phyloP scores from a whole-genome alignment of 305 asterid genomes.

The Fraxinus sp. region DNA sequence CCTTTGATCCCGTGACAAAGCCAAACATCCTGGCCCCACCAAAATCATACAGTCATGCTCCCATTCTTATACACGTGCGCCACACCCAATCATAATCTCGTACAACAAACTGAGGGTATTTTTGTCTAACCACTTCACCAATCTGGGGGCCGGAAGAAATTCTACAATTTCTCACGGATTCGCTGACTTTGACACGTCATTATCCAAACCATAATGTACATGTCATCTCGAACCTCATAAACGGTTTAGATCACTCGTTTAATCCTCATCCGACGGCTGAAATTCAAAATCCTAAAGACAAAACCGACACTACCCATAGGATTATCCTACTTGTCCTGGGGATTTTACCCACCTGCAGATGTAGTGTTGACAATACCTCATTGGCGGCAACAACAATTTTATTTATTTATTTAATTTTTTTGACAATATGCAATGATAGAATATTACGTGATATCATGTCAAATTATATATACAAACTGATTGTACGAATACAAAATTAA shows the following conservation, averaged over 20 bases:
- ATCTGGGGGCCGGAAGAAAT: slow-evolving; percentile 6
- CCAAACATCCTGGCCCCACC: background rate
- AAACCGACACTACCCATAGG: slow-evolving; percentile 1
- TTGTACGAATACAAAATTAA: too few species aligned
- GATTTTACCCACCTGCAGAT: too few species aligned
- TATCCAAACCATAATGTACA: slow-evolving; percentile 49
- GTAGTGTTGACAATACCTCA: too few species aligned
- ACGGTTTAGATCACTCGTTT: slow-evolving; percentile 25
- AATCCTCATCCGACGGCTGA: slow-evolving; percentile 30
- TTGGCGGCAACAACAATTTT: too few species aligned
- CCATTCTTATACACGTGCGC: background rate
- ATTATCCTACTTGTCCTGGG: too few species aligned
- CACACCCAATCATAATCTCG: background rate
- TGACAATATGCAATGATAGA: too few species aligned
- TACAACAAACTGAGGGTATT: slow-evolving; percentile 18
- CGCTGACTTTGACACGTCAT: slow-evolving; percentile 53
- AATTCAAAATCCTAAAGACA: slow-evolving; percentile 26
- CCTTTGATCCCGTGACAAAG: background rate
- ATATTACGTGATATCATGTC: too few species aligned
- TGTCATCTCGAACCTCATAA: slow-evolving; percentile 27
- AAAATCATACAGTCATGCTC: background rate
- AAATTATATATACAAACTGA: too few species aligned
- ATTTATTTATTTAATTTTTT: too few species aligned
- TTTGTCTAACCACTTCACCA: slow-evolving; percentile 11
- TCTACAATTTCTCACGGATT: slow-evolving; percentile 27